Percentiles rank a stretch among this genome's conserved stretches.
phyloP scores from a whole-genome alignment of 2,329 filamentous ascomycete genomes.

The Apiospora sp. region DNA sequence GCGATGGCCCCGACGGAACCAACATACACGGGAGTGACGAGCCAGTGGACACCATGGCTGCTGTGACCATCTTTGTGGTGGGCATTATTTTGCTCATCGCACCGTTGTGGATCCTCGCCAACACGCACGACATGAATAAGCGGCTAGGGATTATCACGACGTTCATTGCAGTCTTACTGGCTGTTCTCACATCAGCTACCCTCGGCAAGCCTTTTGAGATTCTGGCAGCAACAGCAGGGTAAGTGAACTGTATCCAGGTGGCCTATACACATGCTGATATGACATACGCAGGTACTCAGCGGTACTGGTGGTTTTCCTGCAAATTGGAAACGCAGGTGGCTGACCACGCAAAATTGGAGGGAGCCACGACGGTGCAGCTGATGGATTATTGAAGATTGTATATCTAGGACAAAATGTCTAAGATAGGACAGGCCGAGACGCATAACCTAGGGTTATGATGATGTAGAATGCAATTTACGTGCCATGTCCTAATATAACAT shows the following conservation, averaged over 20 bases:
- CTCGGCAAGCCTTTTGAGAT: constrained; percentile 17
- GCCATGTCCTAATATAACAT: too few species aligned
- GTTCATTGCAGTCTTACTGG: neutral
- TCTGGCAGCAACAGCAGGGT: constrained; percentile 2
- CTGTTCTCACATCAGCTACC: neutral
- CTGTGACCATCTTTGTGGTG: neutral
- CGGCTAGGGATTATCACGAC: neutral
- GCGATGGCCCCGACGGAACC: neutral
- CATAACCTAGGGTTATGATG: too few species aligned
- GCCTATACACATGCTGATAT: neutral
- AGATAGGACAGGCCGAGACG: too few species aligned
- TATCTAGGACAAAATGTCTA: too few species aligned
- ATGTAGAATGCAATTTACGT: too few species aligned
- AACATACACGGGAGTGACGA: neutral
- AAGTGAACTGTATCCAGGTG: neutral
- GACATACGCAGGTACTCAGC: neutral
- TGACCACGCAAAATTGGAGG: neutral
- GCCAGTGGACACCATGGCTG: neutral
- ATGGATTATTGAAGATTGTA: too few species aligned
- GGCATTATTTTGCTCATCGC: neutral
- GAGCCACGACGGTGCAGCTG: too few species aligned
- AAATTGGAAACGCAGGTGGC: neutral
- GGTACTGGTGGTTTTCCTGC: neutral
- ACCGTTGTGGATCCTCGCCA: neutral
- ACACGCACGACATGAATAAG: neutral